Percentiles rank a stretch among this genome's conserved stretches.
Conservation (phyloP, 805 yeast species). For the Candida fluviatilis region DNA sequence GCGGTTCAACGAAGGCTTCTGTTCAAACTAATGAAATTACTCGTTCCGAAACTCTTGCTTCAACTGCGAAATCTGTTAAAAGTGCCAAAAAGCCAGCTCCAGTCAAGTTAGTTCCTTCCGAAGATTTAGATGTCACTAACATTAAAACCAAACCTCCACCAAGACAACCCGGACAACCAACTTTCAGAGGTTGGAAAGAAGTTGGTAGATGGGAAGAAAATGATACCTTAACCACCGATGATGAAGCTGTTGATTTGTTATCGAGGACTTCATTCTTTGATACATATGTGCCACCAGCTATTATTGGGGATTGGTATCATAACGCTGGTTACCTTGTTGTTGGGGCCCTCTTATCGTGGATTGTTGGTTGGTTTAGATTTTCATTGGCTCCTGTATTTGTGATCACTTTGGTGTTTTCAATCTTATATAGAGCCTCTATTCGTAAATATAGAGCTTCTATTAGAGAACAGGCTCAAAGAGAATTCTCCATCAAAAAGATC, state of each 20-base stretch:
- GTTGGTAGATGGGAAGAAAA: slow-evolving; percentile 81
- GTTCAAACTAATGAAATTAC: neutral
- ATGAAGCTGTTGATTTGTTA: slow-evolving; percentile 66
- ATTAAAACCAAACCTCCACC: slow-evolving; percentile 35
- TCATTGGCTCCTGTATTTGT: slow-evolving; percentile 79
- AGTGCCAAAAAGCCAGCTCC: neutral
- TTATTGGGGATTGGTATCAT: slow-evolving; percentile 97
- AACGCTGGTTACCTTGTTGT: slow-evolving; percentile 66
- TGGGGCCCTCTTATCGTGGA: slow-evolving; percentile 72
- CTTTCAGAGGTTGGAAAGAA: slow-evolving; percentile 92
- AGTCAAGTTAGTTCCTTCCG: slow-evolving; percentile 23
- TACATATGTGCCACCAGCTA: slow-evolving; percentile 64
- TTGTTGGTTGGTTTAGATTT: slow-evolving; percentile 72
- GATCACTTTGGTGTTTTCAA: slow-evolving; percentile 54
- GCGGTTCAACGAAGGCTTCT: neutral
- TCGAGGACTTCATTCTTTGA: slow-evolving; percentile 73
- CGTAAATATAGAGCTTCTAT: slow-evolving; percentile 71
- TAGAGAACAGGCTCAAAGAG: slow-evolving; percentile 82
- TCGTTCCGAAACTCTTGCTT: neutral
- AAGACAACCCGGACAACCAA: slow-evolving; percentile 56
- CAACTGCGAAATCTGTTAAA: neutral
- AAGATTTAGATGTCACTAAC: slow-evolving; percentile 31
- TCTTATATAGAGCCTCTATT: slow-evolving; percentile 79
- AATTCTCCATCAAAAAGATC: slow-evolving; percentile 71
- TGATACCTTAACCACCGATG: slow-evolving; percentile 62